Evolutionary conservation across 192 early-diverging fungal genomes (phyloP), one percentile per base, ranked within the genome.

Genomic region (Linnemannia zychae): DNA sequence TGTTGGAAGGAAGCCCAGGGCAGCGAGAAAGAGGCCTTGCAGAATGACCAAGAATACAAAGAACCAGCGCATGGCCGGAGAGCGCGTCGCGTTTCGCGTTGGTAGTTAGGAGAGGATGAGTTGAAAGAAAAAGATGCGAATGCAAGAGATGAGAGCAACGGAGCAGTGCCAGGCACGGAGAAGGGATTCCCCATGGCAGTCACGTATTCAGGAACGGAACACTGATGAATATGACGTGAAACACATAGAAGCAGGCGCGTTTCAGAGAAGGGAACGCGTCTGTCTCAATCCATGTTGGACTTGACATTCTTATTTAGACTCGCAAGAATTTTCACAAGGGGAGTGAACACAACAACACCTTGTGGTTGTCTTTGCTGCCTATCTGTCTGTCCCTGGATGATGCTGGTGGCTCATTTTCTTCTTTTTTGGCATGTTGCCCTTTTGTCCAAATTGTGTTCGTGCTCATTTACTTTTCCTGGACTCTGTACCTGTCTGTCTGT

Each of bases 1-100:
- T 47, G 83, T 76, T 6, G 83, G 83, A 1, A 85, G 48, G 74
- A 85, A 85, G 0, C 83, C 83, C 0, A 85, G 77, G 7, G 53
- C 77, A 15, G 83, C 83, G 0, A 85, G 77, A 11, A 85, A 53
- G 24, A 53, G 9, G 38, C 83, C 79, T 63, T 85, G 83, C 33
- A 85, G 49, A 24, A 85, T 33, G 57, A 72, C 77, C 24, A 85
- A 74, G 47, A 85, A 67, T 60, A 79, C 33, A 44, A 85, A 85
- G 77, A 85, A 79, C 40, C 50, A 65, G 34, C 83, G 77, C 83
- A 85, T 85, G 15, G 1, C 33, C n/a, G n/a, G n/a, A n/a, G 46
- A 11, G 12, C n/a, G 3, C 11, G 31, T 16, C 20, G 73, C 40
- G 13, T 49, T 49, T 17, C 2, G 48, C 17, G 4, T 2, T 7